Evolutionary conservation across 2,329 filamentous ascomycete species (phyloP), one percentile per base, ranked within the genome.

Genomic region (Pestalotiopsis sp.): DNA sequence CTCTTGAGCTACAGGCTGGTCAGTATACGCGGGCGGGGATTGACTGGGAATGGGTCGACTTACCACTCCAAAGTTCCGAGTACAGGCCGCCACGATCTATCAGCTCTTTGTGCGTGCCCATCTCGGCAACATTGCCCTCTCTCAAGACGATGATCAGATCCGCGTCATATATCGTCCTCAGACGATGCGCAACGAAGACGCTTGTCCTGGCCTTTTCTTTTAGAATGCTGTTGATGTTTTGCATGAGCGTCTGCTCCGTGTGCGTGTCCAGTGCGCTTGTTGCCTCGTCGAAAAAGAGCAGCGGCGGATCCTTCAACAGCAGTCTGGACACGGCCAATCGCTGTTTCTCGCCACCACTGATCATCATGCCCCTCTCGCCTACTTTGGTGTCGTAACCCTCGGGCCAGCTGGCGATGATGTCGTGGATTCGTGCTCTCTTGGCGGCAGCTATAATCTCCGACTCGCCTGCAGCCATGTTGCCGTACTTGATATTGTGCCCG

Each of bases 331-430:
- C 90, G 0, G 95, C 95, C 12, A 98, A 84, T 3, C 95, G 89
- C 81, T 98, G 95, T 81, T 98, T 98, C 83, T 98, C 95, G 39
- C 95, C 95, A 2, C 94, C 95, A 0, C 93, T 97, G 59, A 98
- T 97, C 95, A 98, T 98, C 89, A 98, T 91, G 1, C 95, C 95
- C 61, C 95, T 89, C 83, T 98, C 95, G 66, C 95, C 95, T 31
- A 98, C 96, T 80, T 92, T 94, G 23, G 96, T 98, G 25, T 91
- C 82, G 79, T 98, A 97, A 17, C 94, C 94, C n/a, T 95, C 91
- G 1, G 94, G 94, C 78, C 97, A 91, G n/a, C 84, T 84, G 67
- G 88, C 84, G 70, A 97, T 91, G 65, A 92, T 94, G 59, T 96
- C 91, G 80, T 98, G 92, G 69, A 99, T 94, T 68, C 91, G 90